These are phyloP conservation scores for Sugiyamaella xylanicola DNA, from an alignment of 1,139 yeast genomes.

Conservation along the genomic window DNA sequence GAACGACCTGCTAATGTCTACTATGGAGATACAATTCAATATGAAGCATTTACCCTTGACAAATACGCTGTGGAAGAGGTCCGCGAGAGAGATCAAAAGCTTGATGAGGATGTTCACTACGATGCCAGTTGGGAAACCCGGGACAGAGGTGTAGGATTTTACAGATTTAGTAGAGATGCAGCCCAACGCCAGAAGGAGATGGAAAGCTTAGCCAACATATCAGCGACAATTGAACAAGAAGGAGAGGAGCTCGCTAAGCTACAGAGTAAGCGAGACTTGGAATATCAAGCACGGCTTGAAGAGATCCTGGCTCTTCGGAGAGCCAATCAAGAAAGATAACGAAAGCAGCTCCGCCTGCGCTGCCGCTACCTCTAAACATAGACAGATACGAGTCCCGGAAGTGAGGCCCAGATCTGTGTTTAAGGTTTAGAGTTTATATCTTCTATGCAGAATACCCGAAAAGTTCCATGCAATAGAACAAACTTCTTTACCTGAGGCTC, in stretches of 20 bases:
- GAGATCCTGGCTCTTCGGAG: conserved; percentile 4
- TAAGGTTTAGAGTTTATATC: no score
- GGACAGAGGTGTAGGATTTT: conserved; percentile 41
- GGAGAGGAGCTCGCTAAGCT: not conserved
- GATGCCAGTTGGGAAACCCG: conserved; percentile 39
- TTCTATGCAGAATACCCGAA: not conserved
- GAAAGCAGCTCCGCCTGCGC: no score
- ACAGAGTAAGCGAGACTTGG: not conserved
- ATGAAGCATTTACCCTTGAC: conserved; percentile 36
- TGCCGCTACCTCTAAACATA: no score
- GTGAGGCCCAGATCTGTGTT: no score
- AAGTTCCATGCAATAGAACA: conserved; percentile 9
- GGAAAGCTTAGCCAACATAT: conserved; percentile 18
- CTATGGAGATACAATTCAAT: conserved; percentile 37
- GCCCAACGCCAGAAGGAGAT: conserved; percentile 33
- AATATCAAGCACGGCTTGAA: not conserved
- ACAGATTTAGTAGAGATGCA: conserved; percentile 35
- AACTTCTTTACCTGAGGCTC: not conserved
- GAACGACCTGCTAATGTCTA: conserved; percentile 28
- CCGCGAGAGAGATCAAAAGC: conserved; percentile 23
- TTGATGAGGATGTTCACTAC: conserved; percentile 32
- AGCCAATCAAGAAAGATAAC: conserved; percentile 1
- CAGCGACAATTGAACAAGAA: not conserved
- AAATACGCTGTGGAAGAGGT: conserved; percentile 23
- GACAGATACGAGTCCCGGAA: no score